phyloP scores from a whole-genome alignment of 2,329 filamentous ascomycete genomes.

The Botrytis sinoallii region DNA sequence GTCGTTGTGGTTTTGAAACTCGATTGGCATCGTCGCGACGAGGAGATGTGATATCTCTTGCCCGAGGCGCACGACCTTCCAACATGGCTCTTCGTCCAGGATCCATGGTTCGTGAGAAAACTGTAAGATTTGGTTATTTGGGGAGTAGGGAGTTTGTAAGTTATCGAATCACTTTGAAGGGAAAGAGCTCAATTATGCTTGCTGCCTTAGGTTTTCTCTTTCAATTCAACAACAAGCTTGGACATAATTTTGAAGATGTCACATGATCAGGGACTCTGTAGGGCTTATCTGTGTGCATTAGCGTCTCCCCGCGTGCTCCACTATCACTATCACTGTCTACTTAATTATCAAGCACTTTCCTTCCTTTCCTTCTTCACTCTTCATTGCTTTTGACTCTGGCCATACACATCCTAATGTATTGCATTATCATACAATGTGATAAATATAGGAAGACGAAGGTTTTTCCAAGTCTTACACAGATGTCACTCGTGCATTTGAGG shows the following conservation, averaged over 20 bases:
- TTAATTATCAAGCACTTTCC: neutral
- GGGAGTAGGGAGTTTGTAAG: neutral
- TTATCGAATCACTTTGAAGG: neutral
- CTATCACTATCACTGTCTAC: neutral
- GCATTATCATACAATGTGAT: neutral
- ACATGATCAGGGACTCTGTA: neutral
- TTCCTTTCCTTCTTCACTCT: neutral
- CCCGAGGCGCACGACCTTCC: constrained; percentile 39
- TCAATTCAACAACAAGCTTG: neutral
- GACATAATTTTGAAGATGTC: neutral
- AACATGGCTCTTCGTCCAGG: constrained; percentile 36
- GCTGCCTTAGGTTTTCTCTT: neutral
- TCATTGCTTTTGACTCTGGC: neutral
- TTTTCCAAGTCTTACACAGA: too few relatives aligned
- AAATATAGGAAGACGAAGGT: neutral
- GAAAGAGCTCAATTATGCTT: neutral
- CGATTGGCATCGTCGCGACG: constrained; percentile 54
- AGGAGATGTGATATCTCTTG: constrained; percentile 53
- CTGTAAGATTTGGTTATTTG: neutral
- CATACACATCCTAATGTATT: neutral
- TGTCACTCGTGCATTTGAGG: neutral
- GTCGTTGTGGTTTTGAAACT: constrained; percentile 49
- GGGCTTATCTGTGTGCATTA: constrained; percentile 1
- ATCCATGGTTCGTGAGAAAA: constrained; percentile 29
- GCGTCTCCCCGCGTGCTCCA: neutral